Evolutionary conservation across 2,329 filamentous ascomycete species (phyloP), one percentile per base, ranked within the genome.

Genomic region (Aureobasidium subglaciale): DNA sequence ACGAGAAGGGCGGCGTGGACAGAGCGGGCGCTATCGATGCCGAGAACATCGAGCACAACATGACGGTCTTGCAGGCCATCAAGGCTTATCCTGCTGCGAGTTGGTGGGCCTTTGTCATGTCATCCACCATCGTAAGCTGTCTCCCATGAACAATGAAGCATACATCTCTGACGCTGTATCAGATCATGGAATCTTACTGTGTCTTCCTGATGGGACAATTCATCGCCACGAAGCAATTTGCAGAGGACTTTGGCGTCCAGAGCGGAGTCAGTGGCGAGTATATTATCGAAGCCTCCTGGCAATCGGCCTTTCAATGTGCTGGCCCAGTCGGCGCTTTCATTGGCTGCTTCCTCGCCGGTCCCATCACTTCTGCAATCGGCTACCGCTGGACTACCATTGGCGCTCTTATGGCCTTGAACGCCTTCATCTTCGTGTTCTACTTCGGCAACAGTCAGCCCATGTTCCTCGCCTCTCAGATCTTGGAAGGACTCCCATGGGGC

Each of bases 121-220:
- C 75, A 45, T 79, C 65, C 70, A 79, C 75, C 20, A 81, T 81
- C 69, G 78, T 81, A 67, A 71, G 78, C 59, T 56, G 15, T 29
- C 9, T 18, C 30, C 27, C 45, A 32, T 15, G 18, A 45, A 46
- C 24, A 46, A 27, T 42, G 41, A 56, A 16, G n/a, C 22, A 59
- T 22, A 42, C 46, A 15, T 4, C 60, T 56, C 65, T 64, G 42
- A 58, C 60, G 50, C 59, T 20, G n/a, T n/a, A 59, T 43, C 64
- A 84, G 81, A 81, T 83, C 62, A 84, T 85, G 82, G 82, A 84
- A 65, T 78, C 81, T 4, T 85, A 82, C 73, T 75, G 75, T 65
- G 78, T 84, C 59, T 84, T 85, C 72, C 70, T 85, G 20, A 82
- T 79, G 63, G 77, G 77, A 46, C 77, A 79, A 57, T 85, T 85